Evolutionary conservation across 108 stramenopile species (phyloP), one percentile per base, ranked within the genome.

Genomic region (Epipyxis sp.): DNA sequence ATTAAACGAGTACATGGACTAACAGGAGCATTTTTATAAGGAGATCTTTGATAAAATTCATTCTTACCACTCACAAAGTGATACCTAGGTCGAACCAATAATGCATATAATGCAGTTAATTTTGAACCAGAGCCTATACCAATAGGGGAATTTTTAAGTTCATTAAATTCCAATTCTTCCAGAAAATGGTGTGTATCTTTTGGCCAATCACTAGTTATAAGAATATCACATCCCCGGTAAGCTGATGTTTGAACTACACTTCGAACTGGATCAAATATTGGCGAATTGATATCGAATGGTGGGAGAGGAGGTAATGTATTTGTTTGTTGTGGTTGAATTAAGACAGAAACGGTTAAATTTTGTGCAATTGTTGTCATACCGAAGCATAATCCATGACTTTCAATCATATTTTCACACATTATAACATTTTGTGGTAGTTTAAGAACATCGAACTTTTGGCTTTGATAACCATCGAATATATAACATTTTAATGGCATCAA

Each of bases 1-100:
- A 74, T 74, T 10, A 74, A 74, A 29, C 71, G 44, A 34, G 71
- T 74, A 74, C 3, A 74, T 42, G 27, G 25, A 10, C 41, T 25
- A 34, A 27, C 41, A 43, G 20, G 61, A 65, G 10, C 35, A 32
- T 74, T 46, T 29, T 27, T 3, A 37, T 74, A 74, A 37, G 71
- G 71, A 32, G 6, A 10, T 29, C 71, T 37, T 42, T 74, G 71
- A 42, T 74, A 74, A 42, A 74, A 74, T 27, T 29, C 34, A 10
- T 13, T 29, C 20, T 13, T 29, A 42, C 46, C 20, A 6, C 13
- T 54, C 20, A 50, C 46, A 34, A 74, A 54, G 34, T 74, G 71
- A 42, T 74, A 74, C 6, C 71, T 39, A 74, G 71, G 71, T 29
- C 71, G 3, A 13, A 37, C 44, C 20, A 42, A 34, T 3, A 57